These are phyloP conservation scores for Alternaria triticina DNA, from an alignment of 2,329 filamentous ascomycete species.

Conservation along the genomic window DNA sequence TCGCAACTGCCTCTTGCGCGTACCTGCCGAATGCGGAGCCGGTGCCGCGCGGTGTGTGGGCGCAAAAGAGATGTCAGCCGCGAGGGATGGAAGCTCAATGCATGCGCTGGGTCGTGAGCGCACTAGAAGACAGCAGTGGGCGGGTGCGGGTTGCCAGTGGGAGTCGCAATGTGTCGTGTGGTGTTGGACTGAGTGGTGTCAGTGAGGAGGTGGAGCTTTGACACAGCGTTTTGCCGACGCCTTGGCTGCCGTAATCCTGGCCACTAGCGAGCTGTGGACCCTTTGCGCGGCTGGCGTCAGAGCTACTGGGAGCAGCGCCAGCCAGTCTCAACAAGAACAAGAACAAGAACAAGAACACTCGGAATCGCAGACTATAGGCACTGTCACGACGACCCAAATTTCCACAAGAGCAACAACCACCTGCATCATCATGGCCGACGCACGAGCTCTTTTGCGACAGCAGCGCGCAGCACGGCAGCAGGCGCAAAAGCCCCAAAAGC, in stretches of 20 bases:
- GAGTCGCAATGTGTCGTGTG: slow-evolving; percentile 37
- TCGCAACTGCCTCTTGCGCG: slow-evolving; percentile 32
- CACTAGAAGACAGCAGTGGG: slow-evolving; percentile 16
- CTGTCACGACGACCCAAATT: not conserved
- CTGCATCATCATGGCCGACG: slow-evolving; percentile 43
- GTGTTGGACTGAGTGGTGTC: slow-evolving; percentile 27
- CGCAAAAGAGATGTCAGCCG: slow-evolving; percentile 10
- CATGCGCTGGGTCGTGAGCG: slow-evolving; percentile 13
- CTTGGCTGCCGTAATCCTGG: slow-evolving; percentile 21
- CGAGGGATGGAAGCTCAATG: slow-evolving; percentile 8
- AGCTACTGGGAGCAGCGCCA: slow-evolving; percentile 5
- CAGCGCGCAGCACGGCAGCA: slow-evolving; percentile 48
- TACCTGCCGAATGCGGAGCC: slow-evolving; percentile 21
- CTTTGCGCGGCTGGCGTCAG: slow-evolving; percentile 4
- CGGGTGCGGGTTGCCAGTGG: slow-evolving; percentile 19
- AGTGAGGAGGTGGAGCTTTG: slow-evolving; percentile 39
- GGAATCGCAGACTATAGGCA: not conserved
- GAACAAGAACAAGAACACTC: slow-evolving; percentile 1
- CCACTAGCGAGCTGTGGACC: slow-evolving; percentile 6
- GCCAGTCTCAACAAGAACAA: not conserved
- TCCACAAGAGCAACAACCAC: not conserved
- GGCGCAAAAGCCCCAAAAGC: slow-evolving; percentile 37
- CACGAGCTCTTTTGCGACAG: slow-evolving; percentile 47
- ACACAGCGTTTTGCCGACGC: slow-evolving; percentile 28
- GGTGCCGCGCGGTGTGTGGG: slow-evolving; percentile 18